phyloP scores from a whole-genome alignment of 192 early-diverging fungal species.

The Podila verticillata region DNA sequence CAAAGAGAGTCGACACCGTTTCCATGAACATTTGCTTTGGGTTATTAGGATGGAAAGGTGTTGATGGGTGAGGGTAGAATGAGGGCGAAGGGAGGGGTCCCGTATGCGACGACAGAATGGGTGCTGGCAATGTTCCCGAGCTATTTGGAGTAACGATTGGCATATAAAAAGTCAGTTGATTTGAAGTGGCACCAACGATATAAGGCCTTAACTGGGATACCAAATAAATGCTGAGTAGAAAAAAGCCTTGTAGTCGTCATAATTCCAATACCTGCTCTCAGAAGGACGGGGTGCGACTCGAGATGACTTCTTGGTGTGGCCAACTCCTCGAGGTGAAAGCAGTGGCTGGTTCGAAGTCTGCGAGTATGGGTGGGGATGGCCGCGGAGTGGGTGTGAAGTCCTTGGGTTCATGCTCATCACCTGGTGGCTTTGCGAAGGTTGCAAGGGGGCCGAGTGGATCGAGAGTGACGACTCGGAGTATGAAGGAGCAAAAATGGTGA shows the following conservation, averaged over 20 bases:
- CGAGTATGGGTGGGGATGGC: conserved; percentile 45
- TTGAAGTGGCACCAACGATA: neutral
- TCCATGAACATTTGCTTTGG: conserved; percentile 65
- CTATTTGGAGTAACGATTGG: conserved; percentile 1
- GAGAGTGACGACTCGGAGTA: conserved; percentile 55
- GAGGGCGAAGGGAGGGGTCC: conserved; percentile 57
- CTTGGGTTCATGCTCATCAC: conserved; percentile 47
- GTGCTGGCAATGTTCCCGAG: conserved; percentile 40
- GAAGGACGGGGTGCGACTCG: conserved; percentile 23
- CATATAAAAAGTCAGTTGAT: neutral
- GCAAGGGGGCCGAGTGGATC: conserved; percentile 59
- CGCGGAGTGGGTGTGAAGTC: conserved; percentile 31
- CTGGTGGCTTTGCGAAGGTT: conserved; percentile 50
- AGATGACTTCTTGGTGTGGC: conserved; percentile 32
- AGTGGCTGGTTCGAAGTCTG: conserved; percentile 38
- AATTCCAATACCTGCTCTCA: conserved; percentile 12
- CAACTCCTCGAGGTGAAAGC: conserved; percentile 26
- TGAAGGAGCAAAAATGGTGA: conserved; percentile 63
- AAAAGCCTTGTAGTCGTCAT: neutral
- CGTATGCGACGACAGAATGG: conserved; percentile 46
- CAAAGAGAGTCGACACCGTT: conserved; percentile 63
- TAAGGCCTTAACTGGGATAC: neutral
- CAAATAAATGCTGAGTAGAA: too few species aligned
- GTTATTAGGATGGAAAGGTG: conserved; percentile 49
- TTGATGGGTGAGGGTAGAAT: conserved; percentile 62